Evolutionary conservation across 169 alveolate genomes (phyloP).

Genomic region (Plasmodium ovale): DNA sequence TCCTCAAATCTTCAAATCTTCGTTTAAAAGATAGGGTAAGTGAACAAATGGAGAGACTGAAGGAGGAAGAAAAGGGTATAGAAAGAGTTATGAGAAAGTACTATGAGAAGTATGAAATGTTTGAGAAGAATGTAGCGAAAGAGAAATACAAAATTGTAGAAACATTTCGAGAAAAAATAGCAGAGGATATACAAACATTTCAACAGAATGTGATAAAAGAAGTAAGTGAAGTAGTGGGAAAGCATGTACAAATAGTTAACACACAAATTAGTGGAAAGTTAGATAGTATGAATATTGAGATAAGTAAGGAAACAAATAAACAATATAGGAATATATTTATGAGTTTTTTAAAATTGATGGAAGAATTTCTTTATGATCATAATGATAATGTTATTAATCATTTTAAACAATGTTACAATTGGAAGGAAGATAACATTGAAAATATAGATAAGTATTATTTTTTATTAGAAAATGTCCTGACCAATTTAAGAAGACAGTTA

Average conservation of each 20-base stretch:
- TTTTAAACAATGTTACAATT: constrained; percentile 1
- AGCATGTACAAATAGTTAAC: constrained; percentile 3
- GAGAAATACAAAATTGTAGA: background rate
- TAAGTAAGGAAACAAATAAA: background rate
- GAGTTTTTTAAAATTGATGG: constrained; percentile 7
- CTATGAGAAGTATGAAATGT: constrained; percentile 7
- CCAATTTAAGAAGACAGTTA: background rate
- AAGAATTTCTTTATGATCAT: background rate
- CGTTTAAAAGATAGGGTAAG: constrained; percentile 15
- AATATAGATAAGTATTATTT: constrained; percentile 11
- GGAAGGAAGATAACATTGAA: background rate
- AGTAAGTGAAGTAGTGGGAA: constrained; percentile 4
- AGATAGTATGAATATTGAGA: constrained; percentile 3
- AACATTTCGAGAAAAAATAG: constrained; percentile 6
- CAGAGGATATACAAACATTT: constrained; percentile 25
- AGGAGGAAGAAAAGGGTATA: background rate
- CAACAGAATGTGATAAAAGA: constrained; percentile 19
- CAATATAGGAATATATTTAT: constrained; percentile 14
- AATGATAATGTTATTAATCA: background rate
- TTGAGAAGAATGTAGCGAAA: constrained; percentile 3
- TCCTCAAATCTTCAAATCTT: background rate
- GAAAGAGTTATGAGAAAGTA: background rate
- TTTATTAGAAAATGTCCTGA: background rate
- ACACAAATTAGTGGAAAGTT: background rate
- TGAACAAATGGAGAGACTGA: background rate